Evolutionary conservation across 108 stramenopile species (phyloP).

Genomic region (Thalassiosira profunda): DNA sequence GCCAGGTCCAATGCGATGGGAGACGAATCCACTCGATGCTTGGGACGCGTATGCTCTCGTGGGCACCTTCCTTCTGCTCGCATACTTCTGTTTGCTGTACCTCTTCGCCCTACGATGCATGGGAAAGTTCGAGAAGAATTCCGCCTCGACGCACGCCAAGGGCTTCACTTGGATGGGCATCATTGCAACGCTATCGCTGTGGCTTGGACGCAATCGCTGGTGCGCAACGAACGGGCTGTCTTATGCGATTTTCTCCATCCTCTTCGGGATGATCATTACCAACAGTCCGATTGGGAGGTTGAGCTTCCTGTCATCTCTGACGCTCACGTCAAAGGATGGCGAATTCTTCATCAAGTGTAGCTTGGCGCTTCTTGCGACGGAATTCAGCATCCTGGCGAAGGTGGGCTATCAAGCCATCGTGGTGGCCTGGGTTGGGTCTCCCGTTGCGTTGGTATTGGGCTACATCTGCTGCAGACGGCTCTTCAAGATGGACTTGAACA

Average conservation of each 20-base stretch:
- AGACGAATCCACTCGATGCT: slow-evolving; percentile 2
- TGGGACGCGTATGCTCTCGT: slow-evolving; percentile 3
- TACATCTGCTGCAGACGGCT: background rate
- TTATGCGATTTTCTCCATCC: slow-evolving; percentile 11
- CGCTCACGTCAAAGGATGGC: background rate
- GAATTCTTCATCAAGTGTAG: slow-evolving; percentile 13
- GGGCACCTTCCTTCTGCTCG: background rate
- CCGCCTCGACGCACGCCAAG: background rate
- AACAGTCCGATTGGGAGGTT: background rate
- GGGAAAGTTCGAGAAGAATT: slow-evolving; percentile 1
- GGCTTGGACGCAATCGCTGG: slow-evolving; percentile 2
- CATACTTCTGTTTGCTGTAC: background rate
- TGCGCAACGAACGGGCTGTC: background rate
- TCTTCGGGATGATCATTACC: slow-evolving; percentile 5
- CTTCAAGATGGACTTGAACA: slow-evolving; percentile 1
- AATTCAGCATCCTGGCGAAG: background rate
- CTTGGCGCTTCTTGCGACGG: slow-evolving; percentile 6
- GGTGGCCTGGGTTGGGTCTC: slow-evolving; percentile 7
- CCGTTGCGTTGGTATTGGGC: background rate
- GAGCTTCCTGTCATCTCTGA: background rate
- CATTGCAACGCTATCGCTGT: slow-evolving; percentile 7
- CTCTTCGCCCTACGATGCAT: background rate
- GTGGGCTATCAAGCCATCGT: background rate
- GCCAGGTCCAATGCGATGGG: too few relatives aligned
- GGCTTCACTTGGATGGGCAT: slow-evolving; percentile 1